Base-by-base conservation (phyloP, 75 land plant species). In the Pinus albicaulis region DNA sequence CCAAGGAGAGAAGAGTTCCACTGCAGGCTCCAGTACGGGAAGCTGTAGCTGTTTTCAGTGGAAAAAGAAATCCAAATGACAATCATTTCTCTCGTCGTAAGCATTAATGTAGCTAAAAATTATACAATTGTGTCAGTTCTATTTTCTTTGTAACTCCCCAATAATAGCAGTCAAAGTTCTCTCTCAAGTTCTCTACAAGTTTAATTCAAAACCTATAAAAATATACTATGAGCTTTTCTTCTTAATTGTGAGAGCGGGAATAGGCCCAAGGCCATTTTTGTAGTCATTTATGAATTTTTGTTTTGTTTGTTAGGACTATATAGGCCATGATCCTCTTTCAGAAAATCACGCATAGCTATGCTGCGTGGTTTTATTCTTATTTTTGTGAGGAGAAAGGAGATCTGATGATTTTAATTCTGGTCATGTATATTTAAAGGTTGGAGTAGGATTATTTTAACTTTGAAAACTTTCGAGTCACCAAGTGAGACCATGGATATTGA, bases 21-120 rank as follows among this genome's bases (percentile, higher is more conserved):
- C 68, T 76, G 24, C 81, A 77, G 77, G 92, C 96, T 73, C 92
- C 93, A 69, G 82, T 95, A 7, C 76, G 89, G 55, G 74, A 83
- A 76, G 92, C 98, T 24, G 57, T 91, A 23, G 84, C 93, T 13
- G 77, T 93, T 58, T 95, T 89, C 65, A 78, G 86, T 79, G 98
- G 98, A 48, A 98, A 77, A 79, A 87, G 95, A 71, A 96, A 96
- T 79, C 98, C 98, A 0, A 96, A 96, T 79, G 98, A 94, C 75
- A 89, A 90, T 61, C 92, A 90, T 81, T 88, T 79, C 48, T 76
- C 90, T 72, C 88, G 83, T 58, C 71, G 4, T 7, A 68, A 68
- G 23, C 71, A 38, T 68, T 68, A 23, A 68, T 12, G 52, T 65
- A 34, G 17, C 41, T 5, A 63, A 63, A 3, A 34, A 28, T 31